These are phyloP conservation scores for Blastomyces percursus DNA, from an alignment of 2,329 filamentous ascomycete genomes.

Conservation along the genomic window DNA sequence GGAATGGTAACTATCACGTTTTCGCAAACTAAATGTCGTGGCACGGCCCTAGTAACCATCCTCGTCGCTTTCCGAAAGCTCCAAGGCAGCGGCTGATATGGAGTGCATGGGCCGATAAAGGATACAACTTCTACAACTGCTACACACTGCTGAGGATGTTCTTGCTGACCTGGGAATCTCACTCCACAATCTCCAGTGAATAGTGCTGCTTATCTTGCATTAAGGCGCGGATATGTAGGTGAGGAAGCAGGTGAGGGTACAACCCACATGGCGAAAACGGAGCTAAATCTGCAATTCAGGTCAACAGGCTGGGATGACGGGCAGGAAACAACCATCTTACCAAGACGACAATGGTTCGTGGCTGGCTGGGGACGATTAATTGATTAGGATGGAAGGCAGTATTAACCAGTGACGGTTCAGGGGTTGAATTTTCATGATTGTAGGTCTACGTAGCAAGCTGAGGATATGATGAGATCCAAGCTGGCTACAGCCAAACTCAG, in stretches of 20 bases:
- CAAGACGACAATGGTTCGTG: background rate
- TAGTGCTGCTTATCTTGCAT: background rate
- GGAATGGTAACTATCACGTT: background rate
- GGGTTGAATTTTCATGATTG: background rate
- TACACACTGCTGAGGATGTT: too few relatives aligned
- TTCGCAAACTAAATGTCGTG: background rate
- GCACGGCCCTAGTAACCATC: background rate
- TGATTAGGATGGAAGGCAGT: background rate
- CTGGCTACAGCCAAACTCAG: too few relatives aligned
- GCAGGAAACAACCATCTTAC: background rate
- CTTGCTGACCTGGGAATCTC: background rate
- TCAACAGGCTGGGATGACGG: background rate
- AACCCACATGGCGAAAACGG: conserved; percentile 1
- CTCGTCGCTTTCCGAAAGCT: background rate
- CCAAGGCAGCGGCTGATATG: background rate
- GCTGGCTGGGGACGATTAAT: background rate
- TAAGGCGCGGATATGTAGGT: conserved; percentile 1
- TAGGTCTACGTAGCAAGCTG: background rate
- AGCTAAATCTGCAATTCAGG: background rate
- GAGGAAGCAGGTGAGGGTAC: background rate
- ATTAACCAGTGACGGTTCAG: background rate
- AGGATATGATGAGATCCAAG: background rate
- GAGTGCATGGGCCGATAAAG: background rate
- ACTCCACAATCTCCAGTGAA: background rate
- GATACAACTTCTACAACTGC: background rate